Percentiles rank a stretch among this genome's conserved stretches.
Conservation (phyloP, 441 rosid species). For the Populus trichocarpa region DNA sequence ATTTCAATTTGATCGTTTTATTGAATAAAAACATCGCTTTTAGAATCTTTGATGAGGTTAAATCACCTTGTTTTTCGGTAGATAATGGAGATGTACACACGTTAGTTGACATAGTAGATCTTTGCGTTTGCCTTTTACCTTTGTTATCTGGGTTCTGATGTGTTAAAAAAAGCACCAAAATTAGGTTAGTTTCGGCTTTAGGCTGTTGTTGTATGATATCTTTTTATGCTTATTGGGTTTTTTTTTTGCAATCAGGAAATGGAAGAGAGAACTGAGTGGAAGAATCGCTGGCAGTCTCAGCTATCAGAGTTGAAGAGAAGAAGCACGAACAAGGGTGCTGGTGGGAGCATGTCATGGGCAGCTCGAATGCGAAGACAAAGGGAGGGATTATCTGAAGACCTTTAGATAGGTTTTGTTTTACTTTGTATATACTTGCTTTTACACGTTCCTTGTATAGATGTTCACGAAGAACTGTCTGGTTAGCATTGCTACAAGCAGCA, state of each 20-base stretch:
- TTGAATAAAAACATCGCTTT: background rate
- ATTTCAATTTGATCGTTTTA: background rate
- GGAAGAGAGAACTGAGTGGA: slow-evolving; percentile 65
- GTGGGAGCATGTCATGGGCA: slow-evolving; percentile 79
- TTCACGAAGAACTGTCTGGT: background rate
- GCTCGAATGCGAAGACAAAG: slow-evolving; percentile 74
- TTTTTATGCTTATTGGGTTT: background rate
- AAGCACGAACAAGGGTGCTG: slow-evolving; percentile 50
- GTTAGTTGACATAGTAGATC: no score
- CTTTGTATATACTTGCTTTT: slow-evolving; percentile 1
- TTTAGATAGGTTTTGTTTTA: background rate
- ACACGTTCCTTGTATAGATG: background rate
- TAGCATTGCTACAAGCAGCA: background rate
- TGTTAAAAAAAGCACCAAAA: background rate
- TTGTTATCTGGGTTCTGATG: background rate
- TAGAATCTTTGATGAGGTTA: background rate
- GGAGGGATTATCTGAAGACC: slow-evolving; percentile 29
- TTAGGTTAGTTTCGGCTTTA: background rate
- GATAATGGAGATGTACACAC: background rate
- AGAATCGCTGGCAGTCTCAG: slow-evolving; percentile 67
- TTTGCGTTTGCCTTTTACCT: background rate
- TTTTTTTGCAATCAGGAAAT: slow-evolving; percentile 36
- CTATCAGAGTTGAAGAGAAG: slow-evolving; percentile 72
- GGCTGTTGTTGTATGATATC: background rate
- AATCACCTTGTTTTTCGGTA: background rate